Percentiles rank a stretch among this genome's conserved stretches.
Evolutionary conservation across 2,329 filamentous ascomycete species (phyloP).

Genomic region (Trichoderma arundinaceum): DNA sequence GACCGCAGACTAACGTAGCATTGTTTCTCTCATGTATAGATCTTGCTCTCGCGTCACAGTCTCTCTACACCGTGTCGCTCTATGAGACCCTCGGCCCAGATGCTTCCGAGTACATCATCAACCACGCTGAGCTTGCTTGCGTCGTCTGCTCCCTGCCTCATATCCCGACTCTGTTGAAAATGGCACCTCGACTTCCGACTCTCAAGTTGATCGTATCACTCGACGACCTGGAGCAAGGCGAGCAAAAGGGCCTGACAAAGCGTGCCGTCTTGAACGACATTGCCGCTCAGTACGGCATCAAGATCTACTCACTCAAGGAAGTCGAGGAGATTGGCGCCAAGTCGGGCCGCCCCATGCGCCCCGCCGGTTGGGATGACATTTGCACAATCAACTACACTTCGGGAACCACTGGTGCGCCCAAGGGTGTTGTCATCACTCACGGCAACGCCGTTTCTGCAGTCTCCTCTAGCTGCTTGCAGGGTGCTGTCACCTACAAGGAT

Average conservation of each 20-base stretch:
- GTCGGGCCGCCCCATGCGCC: constrained; percentile 71
- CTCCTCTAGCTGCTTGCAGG: constrained; percentile 63
- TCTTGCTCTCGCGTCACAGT: constrained; percentile 84
- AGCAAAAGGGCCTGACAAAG: constrained; percentile 79
- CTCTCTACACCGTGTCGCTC: constrained; percentile 87
- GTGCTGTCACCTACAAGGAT: constrained; percentile 59
- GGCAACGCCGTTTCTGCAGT: constrained; percentile 77
- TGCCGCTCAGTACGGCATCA: constrained; percentile 74
- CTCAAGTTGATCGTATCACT: constrained; percentile 89
- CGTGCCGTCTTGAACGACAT: constrained; percentile 75
- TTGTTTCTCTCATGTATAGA: constrained; percentile 56
- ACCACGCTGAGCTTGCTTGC: constrained; percentile 78
- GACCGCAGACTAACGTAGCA: not conserved
- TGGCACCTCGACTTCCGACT: constrained; percentile 74
- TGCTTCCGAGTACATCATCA: constrained; percentile 93
- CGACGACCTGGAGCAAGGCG: constrained; percentile 81
- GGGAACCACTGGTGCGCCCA: constrained; percentile 81
- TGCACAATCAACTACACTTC: constrained; percentile 93
- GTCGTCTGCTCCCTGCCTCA: constrained; percentile 82
- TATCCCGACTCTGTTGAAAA: constrained; percentile 79
- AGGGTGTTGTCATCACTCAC: constrained; percentile 85
- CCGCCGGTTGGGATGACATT: constrained; percentile 75
- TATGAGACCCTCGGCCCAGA: constrained; percentile 96
- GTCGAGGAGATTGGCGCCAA: constrained; percentile 81
- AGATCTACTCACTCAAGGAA: constrained; percentile 78